These are phyloP conservation scores for Castanea mollissima DNA, from an alignment of 306 rosid genomes.

Conservation along the genomic window DNA sequence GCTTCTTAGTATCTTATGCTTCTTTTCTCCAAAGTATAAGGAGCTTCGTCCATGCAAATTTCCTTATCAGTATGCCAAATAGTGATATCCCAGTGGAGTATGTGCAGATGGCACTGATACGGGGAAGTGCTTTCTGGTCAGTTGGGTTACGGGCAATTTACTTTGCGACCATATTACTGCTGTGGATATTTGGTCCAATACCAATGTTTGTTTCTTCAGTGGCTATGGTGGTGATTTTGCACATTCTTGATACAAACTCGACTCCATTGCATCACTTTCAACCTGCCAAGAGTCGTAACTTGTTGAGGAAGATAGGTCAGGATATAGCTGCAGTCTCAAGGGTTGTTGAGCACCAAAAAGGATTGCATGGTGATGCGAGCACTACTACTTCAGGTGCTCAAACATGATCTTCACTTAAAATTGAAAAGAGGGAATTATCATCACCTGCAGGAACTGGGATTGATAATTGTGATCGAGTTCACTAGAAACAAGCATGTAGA, in stretches of 20 bases:
- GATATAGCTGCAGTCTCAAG: neutral
- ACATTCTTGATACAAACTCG: neutral
- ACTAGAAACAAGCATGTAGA: neutral
- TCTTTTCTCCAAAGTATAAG: neutral
- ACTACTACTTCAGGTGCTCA: neutral
- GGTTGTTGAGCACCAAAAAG: neutral
- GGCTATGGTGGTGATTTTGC: neutral
- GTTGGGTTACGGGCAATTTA: neutral
- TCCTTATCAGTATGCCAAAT: neutral
- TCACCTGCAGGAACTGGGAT: neutral
- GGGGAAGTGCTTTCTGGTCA: neutral
- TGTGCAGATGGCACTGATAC: neutral
- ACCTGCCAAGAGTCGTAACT: neutral
- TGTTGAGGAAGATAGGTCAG: neutral
- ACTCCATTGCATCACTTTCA: neutral
- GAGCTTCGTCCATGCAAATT: constrained; percentile 1
- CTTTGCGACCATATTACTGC: neutral
- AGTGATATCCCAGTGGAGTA: neutral
- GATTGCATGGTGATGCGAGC: neutral
- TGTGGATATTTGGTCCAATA: neutral
- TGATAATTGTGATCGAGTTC: neutral
- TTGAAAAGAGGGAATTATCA: neutral
- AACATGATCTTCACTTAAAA: neutral
- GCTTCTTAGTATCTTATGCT: neutral
- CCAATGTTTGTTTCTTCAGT: neutral